Conservation (phyloP, 108 stramenopile genomes). For the Discostella stelligeroides region DNA sequence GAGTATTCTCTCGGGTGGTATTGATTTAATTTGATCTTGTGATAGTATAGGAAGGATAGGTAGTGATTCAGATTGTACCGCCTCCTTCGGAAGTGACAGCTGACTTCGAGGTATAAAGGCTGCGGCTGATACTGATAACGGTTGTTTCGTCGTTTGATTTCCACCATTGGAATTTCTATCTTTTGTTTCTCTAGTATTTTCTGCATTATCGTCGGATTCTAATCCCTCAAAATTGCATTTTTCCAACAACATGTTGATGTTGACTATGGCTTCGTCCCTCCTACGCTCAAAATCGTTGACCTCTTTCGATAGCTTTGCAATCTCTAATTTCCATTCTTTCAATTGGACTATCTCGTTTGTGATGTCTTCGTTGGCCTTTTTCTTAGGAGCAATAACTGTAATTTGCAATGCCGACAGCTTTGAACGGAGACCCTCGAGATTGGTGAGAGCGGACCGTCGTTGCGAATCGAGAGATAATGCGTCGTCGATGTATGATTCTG, state of each 20-base stretch:
- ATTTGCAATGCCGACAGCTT: slow-evolving; percentile 85
- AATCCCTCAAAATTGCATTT: not conserved
- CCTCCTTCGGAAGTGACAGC: not conserved
- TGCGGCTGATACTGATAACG: not conserved
- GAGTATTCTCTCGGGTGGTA: slow-evolving; percentile 63
- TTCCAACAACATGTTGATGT: slow-evolving; percentile 26
- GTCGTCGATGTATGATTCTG: slow-evolving; percentile 86
- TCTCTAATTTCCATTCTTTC: slow-evolving; percentile 40
- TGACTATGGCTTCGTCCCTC: slow-evolving; percentile 14
- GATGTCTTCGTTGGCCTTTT: slow-evolving; percentile 35
- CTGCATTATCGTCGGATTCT: not conserved
- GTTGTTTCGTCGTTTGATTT: not conserved
- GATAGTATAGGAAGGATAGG: slow-evolving; percentile 37
- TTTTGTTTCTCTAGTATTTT: not conserved
- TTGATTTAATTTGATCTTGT: slow-evolving; percentile 41
- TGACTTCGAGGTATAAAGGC: not conserved
- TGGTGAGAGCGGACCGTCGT: slow-evolving; percentile 74
- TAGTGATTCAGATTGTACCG: not conserved
- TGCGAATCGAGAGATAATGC: slow-evolving; percentile 86
- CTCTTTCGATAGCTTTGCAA: slow-evolving; percentile 17
- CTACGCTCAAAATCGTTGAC: slow-evolving; percentile 30
- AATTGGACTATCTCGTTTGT: slow-evolving; percentile 26
- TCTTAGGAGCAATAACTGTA: slow-evolving; percentile 82
- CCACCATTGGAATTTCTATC: not conserved
- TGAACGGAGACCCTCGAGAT: slow-evolving; percentile 76